Base-by-base conservation (phyloP, 768 basidiomycete species). In the Tylopilus sp. region DNA sequence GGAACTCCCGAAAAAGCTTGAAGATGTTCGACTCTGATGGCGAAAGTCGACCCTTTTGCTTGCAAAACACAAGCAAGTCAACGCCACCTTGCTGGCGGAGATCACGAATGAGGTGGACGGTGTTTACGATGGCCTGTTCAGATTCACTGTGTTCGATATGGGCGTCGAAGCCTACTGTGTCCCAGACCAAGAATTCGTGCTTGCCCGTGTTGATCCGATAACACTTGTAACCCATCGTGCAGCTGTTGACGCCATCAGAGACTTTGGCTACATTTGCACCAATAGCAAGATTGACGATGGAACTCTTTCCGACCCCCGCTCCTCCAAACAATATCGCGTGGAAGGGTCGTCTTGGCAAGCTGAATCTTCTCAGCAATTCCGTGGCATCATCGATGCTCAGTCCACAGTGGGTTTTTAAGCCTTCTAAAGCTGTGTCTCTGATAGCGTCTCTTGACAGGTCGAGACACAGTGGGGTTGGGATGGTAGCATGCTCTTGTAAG, bases 241-340 rank as follows among this genome's bases (percentile, higher is more conserved):
- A 73, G 9, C 72, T 66, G 0, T 48, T 23, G 9, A 68, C 53
- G 7, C 48, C 28, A 33, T 51, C 57, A 7, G 71, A 72, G 10
- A 65, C 56, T 0, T 28, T 9, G 3, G 73, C 73, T 4, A 48
- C 44, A 0, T 53, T 18, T 0, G 42, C 17, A 6, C 64, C 68
- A n/a, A 53, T 46, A 22, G 76, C 25, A 56, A 78, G 68, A 55
- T 77, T 77, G 52, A 76, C 54, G 40, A 76, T 50, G 0, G 72
- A 71, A 47, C 72, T 72, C 52, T 78, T 77, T 40, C 71, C 70
- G n/a, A 42, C 52, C 25, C 75, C 75, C 0, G 69, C 57, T 41
- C 75, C 73, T 6, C 75, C 75, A 39, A 77, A 76, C 15, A 76
- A 38, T 40, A 76, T 57, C 6, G 67, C 56, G 33, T 69, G 71